Evolutionary conservation across 192 early-diverging fungal species (phyloP).

Genomic region (Coemansia sp.): DNA sequence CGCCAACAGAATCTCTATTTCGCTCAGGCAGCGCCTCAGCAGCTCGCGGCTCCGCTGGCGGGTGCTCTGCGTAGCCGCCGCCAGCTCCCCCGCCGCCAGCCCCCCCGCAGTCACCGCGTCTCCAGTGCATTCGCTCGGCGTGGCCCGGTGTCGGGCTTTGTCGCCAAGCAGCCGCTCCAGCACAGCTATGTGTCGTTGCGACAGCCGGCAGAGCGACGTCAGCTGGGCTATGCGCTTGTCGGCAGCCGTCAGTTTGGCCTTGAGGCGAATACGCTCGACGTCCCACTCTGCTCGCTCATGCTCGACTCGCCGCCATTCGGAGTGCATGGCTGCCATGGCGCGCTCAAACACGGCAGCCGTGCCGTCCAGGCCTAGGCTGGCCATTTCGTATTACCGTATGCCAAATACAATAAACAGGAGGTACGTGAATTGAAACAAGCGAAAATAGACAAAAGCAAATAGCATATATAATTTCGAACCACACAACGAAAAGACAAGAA

Average conservation of each 20-base stretch:
- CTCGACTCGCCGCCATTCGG: constrained; percentile 46
- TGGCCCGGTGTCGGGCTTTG: too few species aligned
- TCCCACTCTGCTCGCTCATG: constrained; percentile 40
- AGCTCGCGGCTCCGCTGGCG: constrained; percentile 21
- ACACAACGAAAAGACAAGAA: neutral
- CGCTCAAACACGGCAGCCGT: constrained; percentile 22
- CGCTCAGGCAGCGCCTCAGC: constrained; percentile 22
- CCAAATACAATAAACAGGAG: neutral
- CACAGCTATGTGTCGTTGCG: constrained; percentile 27
- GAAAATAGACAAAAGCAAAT: neutral
- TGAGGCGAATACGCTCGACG: constrained; percentile 41
- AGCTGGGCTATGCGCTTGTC: constrained; percentile 41
- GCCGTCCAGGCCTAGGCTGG: neutral
- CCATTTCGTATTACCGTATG: neutral
- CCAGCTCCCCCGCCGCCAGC: constrained; percentile 1
- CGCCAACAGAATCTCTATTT: constrained; percentile 32
- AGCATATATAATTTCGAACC: neutral
- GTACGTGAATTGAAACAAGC: neutral
- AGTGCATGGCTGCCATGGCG: constrained; percentile 24
- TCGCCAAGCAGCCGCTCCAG: constrained; percentile 20
- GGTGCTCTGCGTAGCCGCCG: constrained; percentile 6
- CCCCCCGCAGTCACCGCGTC: neutral
- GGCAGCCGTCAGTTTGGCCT: constrained; percentile 26
- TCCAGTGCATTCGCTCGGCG: neutral
- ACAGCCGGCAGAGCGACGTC: constrained; percentile 8